Evolutionary conservation across 176 grass and related monocot species (phyloP), one percentile per base, ranked within the genome.

Genomic region (Oryza glaberrima): DNA sequence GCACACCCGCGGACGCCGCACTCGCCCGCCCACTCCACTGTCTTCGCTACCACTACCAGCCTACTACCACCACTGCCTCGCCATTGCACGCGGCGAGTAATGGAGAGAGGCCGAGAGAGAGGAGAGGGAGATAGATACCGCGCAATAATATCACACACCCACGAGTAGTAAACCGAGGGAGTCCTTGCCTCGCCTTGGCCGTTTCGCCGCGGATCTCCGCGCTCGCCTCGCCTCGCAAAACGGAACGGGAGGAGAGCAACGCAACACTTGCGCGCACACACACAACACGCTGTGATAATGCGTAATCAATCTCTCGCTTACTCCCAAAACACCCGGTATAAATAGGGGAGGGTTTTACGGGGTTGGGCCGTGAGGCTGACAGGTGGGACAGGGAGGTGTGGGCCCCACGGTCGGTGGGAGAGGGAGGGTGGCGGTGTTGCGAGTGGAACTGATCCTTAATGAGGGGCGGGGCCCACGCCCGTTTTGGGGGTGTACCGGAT

Each of bases 401-500:
- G 84, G n/a, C 80, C 49, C 89, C 84, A 43, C 69, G 6, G 76
- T 75, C 41, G 70, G 70, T 87, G 73, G 52, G 3, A 19, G 64
- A 51, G 70, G 70, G 9, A 8, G 7, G 35, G 43, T 6, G 88
- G 32, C 1, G 84, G 58, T 17, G 75, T 11, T 79, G 88, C 61
- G 75, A 30, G 23, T 6, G 47, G 75, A 90, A 64, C 64, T 52
- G 84, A 32, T 70, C 41, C 34, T 80, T 3, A 75, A 83, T 80
- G 48, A 63, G 51, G 19, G 0, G 73, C 3, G 69, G 78, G 88
- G 0, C 83, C 87, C 77, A 9, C 54, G 43, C 23, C 17, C 9
- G 26, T 85, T 68, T 82, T 67, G 78, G 79, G 79, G 88, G 38
- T 40, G 84, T 76, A 76, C 84, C 84, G 64, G 48, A 83, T 64